Conservation (phyloP, 1,284 basidiomycete species). For the Puccinia horiana region DNA sequence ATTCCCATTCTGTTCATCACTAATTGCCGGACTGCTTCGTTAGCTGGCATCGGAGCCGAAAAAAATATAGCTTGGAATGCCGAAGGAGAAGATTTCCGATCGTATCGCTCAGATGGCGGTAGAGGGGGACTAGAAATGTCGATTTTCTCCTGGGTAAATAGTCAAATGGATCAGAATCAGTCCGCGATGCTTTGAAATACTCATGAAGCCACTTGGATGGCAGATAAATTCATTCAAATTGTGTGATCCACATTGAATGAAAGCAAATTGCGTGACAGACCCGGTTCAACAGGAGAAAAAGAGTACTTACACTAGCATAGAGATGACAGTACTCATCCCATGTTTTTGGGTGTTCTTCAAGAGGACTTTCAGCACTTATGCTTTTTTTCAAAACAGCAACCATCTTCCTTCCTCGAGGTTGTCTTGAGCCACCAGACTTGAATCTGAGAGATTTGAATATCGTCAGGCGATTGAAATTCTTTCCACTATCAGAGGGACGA, state of each 20-base stretch:
- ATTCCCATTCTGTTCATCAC: constrained; percentile 35
- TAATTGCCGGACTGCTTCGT: constrained; percentile 35
- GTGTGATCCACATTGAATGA: not conserved
- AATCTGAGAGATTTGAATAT: constrained; percentile 32
- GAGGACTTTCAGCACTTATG: constrained; percentile 52
- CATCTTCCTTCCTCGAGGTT: constrained; percentile 25
- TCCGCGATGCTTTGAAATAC: not conserved
- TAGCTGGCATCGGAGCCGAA: constrained; percentile 28
- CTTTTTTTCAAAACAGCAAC: constrained; percentile 21
- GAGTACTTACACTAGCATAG: constrained; percentile 52
- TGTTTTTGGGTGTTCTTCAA: constrained; percentile 52
- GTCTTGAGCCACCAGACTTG: constrained; percentile 13
- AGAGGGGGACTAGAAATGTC: constrained; percentile 27
- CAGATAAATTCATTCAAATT: not conserved
- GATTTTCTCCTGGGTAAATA: constrained; percentile 21
- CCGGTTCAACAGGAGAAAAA: too few species aligned
- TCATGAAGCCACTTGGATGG: not conserved
- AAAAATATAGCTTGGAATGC: constrained; percentile 18
- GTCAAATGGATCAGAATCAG: not conserved
- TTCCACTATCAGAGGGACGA: not conserved
- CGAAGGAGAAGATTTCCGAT: constrained; percentile 34
- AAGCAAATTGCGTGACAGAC: not conserved
- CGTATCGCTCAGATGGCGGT: constrained; percentile 1
- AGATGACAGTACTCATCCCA: constrained; percentile 53
- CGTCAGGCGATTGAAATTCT: constrained; percentile 1